These are phyloP conservation scores for Trypanosomatidae sp. DNA, from an alignment of 208 protist species.

Conservation along the genomic window DNA sequence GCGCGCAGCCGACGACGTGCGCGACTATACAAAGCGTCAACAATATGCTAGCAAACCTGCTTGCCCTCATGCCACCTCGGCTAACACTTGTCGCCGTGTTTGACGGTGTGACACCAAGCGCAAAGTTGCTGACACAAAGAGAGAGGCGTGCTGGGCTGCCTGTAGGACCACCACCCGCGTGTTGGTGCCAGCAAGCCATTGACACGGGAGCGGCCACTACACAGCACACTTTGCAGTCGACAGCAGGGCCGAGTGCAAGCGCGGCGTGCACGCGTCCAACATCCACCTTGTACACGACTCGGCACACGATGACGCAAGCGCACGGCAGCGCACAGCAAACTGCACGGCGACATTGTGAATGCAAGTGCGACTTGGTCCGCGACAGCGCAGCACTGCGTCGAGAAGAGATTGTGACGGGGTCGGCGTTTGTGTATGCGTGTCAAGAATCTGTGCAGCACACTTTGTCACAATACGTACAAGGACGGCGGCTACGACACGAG, in stretches of 20 bases:
- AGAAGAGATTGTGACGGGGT: slow-evolving; percentile 54
- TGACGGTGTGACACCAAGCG: slow-evolving; percentile 55
- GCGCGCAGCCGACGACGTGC: slow-evolving; percentile 4
- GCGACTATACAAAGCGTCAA: slow-evolving; percentile 10
- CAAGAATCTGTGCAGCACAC: slow-evolving; percentile 18
- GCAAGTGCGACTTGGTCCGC: slow-evolving; percentile 28
- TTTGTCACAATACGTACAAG: neutral
- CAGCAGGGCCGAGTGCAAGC: no score
- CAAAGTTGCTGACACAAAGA: slow-evolving; percentile 65
- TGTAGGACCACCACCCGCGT: neutral
- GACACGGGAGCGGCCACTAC: no score
- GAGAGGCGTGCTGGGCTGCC: slow-evolving; percentile 12
- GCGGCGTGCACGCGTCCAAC: no score
- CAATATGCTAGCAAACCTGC: slow-evolving; percentile 21
- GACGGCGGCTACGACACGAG: neutral
- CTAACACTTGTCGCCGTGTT: slow-evolving; percentile 49
- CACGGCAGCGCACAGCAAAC: no score
- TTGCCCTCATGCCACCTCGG: slow-evolving; percentile 15
- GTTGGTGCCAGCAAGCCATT: no score
- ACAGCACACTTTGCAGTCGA: no score
- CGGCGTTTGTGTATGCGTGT: slow-evolving; percentile 62
- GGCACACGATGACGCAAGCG: no score
- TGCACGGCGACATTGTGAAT: no score
- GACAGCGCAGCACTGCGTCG: slow-evolving; percentile 21
- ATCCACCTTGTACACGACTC: no score